Evolutionary conservation across 2,329 filamentous ascomycete species (phyloP), one percentile per base, ranked within the genome.

Genomic region (Plenodomus lindquistii): DNA sequence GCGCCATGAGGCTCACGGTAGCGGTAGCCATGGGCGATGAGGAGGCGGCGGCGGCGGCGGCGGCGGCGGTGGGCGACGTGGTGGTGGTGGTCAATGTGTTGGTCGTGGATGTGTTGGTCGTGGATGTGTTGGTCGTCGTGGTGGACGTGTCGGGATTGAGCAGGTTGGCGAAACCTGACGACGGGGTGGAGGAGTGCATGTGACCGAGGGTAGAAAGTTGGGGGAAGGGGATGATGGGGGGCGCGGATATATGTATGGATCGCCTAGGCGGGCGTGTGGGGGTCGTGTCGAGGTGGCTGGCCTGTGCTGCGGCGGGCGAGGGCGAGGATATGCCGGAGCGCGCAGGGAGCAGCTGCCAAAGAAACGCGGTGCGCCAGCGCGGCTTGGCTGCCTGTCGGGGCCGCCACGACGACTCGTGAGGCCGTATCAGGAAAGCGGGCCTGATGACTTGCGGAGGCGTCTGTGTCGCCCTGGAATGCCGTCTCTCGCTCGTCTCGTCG

Each of bases 1-100:
- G 83, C 73, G 71, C 73, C 72, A 77, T 75, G 57, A 76, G 73
- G 65, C 75, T 74, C 57, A 78, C 75, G 46, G 75, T 70, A 59
- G 77, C 73, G 45, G 77, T 73, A 52, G 73, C 72, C 72, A 74
- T 75, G 45, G 62, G 49, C 59, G 54, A 37, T 43, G 18, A 20
- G 37, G 51, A 19, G 9, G 48, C 36, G 17, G 55, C 4, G 35
- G 18, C 11, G 11, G 27, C 75, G 46, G 75, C 70, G 58, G 76
- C 73, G 45, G 77, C 72, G 51, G 73, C 72, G 71, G 73, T 75
- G 46, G 62, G 50, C 57, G 54, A 35, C 41, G 17, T 27, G 36
- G 50, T 16, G 8, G 48, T 40, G 54, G 42, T 42, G 52, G 51
- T 19, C 54, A 52, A 36, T 60, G 52, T 20, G 50, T n/a, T 36